Conservation (phyloP, 2,329 filamentous ascomycete genomes). For the Colletotrichum musicola region DNA sequence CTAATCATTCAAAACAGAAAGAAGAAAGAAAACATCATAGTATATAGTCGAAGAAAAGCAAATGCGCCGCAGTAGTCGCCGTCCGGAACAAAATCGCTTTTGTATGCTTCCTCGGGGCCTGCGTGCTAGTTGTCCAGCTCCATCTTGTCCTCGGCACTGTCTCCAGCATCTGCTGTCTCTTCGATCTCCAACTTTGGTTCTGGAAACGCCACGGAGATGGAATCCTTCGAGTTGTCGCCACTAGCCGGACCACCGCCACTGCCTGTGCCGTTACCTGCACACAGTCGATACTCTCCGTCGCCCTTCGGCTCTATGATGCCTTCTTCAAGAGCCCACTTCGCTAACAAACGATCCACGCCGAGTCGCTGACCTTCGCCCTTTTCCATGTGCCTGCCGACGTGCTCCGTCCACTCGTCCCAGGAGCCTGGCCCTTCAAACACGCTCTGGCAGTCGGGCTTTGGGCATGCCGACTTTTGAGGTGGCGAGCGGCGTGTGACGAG, state of each 20-base stretch:
- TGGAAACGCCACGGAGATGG: slow-evolving; percentile 38
- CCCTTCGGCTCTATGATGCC: slow-evolving; percentile 71
- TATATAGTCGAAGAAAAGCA: slow-evolving; percentile 30
- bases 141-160: slow-evolving; percentile 16
- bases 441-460: slow-evolving; percentile 76
- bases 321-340: slow-evolving; percentile 73
- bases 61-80: background rate
- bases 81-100: slow-evolving; percentile 3
- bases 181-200: slow-evolving; percentile 34
- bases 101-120: background rate
- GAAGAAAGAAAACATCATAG: slow-evolving; percentile 8
- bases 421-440: slow-evolving; percentile 78
- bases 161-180: slow-evolving; percentile 14
- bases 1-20: slow-evolving; percentile 16
- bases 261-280: slow-evolving; percentile 53
- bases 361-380: slow-evolving; percentile 71
- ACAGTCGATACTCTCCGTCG: slow-evolving; percentile 69
- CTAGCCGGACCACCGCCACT: slow-evolving; percentile 38
- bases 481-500: slow-evolving; percentile 76
- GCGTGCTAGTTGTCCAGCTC: slow-evolving; percentile 17
- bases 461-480: slow-evolving; percentile 79
- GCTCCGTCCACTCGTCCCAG: slow-evolving; percentile 94
- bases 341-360: slow-evolving; percentile 69
- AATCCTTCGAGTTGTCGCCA: slow-evolving; percentile 39
- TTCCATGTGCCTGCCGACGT: slow-evolving; percentile 91